phyloP scores from a whole-genome alignment of 2,329 filamentous ascomycete genomes.

The Fusarium oligoseptatum region DNA sequence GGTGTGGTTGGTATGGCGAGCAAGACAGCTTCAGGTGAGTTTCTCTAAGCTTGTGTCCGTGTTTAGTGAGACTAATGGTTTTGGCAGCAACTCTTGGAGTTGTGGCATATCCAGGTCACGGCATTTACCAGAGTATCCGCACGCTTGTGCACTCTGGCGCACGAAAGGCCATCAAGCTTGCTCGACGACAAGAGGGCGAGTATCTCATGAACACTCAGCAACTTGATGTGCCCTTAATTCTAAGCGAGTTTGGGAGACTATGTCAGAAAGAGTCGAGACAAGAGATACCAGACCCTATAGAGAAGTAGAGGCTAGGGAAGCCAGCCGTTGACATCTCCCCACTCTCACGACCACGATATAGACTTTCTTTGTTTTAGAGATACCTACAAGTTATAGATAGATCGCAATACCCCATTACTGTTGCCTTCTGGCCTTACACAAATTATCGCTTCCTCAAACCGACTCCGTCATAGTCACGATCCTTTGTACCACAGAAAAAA shows the following conservation, averaged over 20 bases:
- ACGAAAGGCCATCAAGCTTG: constrained; percentile 17
- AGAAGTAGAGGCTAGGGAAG: neutral
- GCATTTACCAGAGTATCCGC: constrained; percentile 37
- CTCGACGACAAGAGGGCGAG: constrained; percentile 25
- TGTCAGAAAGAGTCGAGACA: constrained; percentile 11
- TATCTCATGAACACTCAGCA: constrained; percentile 2
- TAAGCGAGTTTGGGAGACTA: constrained; percentile 23
- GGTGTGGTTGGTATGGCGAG: constrained; percentile 27
- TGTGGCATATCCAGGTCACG: constrained; percentile 29
- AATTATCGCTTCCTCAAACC: neutral
- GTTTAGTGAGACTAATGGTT: neutral
- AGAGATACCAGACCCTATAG: neutral
- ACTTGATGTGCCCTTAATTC: constrained; percentile 9
- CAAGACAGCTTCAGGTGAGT: constrained; percentile 30
- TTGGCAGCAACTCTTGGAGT: constrained; percentile 25
- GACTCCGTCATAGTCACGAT: constrained; percentile 5
- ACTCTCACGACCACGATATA: constrained; percentile 2
- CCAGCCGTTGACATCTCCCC: neutral
- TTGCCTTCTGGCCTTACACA: neutral
- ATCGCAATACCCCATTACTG: neutral
- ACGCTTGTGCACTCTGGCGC: constrained; percentile 18
- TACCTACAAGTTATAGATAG: constrained; percentile 9
- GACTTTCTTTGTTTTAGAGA: constrained; percentile 2
- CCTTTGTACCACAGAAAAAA: neutral
- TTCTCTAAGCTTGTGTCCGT: neutral